phyloP scores from a whole-genome alignment of 805 yeast genomes.

The Pichia californica region DNA sequence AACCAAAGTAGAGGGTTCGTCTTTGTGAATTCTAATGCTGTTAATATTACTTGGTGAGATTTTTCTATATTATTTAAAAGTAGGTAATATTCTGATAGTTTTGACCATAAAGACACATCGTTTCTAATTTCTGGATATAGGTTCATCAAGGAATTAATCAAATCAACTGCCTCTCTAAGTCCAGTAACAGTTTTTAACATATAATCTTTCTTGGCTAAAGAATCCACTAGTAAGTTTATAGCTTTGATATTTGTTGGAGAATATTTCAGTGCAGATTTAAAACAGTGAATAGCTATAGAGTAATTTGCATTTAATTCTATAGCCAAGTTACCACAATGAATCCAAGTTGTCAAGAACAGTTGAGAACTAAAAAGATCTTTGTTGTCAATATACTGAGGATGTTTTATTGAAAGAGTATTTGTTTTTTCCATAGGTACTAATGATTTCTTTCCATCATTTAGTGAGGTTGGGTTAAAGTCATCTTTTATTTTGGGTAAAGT shows the following conservation, averaged over 20 bases:
- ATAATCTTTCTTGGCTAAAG: constrained; percentile 14
- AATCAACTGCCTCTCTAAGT: constrained; percentile 31
- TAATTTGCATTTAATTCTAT: constrained; percentile 32
- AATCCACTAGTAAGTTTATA: constrained; percentile 37
- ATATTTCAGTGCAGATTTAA: constrained; percentile 36
- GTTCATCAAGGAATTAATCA: constrained; percentile 34
- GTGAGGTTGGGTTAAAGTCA: too few species aligned
- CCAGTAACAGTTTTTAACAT: neutral
- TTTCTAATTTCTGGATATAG: constrained; percentile 33
- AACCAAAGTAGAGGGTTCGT: constrained; percentile 40
- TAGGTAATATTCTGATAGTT: constrained; percentile 46
- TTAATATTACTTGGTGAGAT: constrained; percentile 34
- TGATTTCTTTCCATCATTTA: too few species aligned
- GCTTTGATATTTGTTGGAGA: constrained; percentile 36
- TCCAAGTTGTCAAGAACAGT: too few species aligned
- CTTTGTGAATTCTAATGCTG: constrained; percentile 18
- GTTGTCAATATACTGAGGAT: too few species aligned
- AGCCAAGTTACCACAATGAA: constrained; percentile 42
- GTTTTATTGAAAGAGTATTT: too few species aligned
- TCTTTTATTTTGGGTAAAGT: too few species aligned
- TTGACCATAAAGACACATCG: constrained; percentile 39
- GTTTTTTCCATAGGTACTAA: too few species aligned
- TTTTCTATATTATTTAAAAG: constrained; percentile 42
- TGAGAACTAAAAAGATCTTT: too few species aligned
- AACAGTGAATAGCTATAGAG: constrained; percentile 37